Evolutionary conservation across 768 basidiomycete genomes (phyloP), one percentile per base, ranked within the genome.

Genomic region (Amanita muscaria): DNA sequence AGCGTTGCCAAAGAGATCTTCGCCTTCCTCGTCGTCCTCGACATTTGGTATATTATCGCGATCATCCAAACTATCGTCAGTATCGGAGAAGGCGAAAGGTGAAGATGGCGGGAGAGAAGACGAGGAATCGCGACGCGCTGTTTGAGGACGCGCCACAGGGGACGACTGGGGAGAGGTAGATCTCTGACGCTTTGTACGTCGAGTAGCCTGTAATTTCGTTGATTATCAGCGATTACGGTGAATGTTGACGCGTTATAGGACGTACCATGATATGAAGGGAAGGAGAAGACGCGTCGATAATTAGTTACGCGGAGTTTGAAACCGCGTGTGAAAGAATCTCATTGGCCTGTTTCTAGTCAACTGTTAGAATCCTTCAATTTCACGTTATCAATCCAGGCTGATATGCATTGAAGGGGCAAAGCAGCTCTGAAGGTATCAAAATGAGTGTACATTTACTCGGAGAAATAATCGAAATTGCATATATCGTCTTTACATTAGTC

Each of bases 1-100:
- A 40, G 68, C 70, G n/a, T 91, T 80, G 25, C 73, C 87, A 61
- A 93, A 97, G 33, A 99, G 77, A 65, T 98, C 94, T 61, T 97
- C 94, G 29, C 88, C 88, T 18, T 88, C 85, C n/a, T 75, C 90
- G 9, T 74, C 83, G 41, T 80, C 81, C n/a, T 80, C 79, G 11
- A 77, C 64, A 54, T 84, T 79, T 44, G 60, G 67, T 3, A 85
- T 70, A 1, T 72, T 77, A 51, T 85, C 81, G 8, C 77, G 74
- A 48, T 87, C 85, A 31, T 82, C 80, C 29, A 84, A 44, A 45
- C 77, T 81, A 18, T 90, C 89, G 44, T 92, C 87, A 19, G 88
- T 85, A 53, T 96, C 93, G 4, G 83, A 83, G 58, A 96, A 90
- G 4, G 78, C 72, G 3, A 82, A 87, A 3, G 89, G 87, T 4